phyloP scores from a whole-genome alignment of 2,329 filamentous ascomycete genomes.

The Apiospora kogelbergensis region DNA sequence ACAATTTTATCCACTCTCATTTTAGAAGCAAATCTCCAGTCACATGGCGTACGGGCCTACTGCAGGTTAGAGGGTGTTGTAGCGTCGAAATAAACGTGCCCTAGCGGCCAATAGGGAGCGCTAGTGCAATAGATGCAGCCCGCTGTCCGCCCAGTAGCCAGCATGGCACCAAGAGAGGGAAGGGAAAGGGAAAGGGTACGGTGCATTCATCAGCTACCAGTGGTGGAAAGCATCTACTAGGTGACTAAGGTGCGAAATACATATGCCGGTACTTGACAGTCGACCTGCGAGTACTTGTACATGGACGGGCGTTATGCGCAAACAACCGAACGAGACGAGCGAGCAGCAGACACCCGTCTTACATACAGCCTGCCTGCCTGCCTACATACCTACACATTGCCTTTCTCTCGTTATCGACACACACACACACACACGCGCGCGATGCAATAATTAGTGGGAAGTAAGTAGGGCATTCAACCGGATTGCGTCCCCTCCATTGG shows the following conservation, averaged over 20 bases:
- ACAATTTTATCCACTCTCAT: constrained; percentile 20
- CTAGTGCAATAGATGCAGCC: constrained; percentile 9
- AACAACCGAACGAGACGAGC: not conserved
- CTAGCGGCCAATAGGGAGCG: constrained; percentile 22
- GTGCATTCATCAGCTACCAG: not conserved
- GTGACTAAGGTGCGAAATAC: not conserved
- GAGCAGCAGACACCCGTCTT: not conserved
- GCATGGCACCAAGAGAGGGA: not conserved
- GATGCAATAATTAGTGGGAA: not conserved
- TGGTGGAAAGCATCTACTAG: not conserved
- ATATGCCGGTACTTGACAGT: constrained; percentile 9
- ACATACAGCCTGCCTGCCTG: not conserved
- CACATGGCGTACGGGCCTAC: constrained; percentile 22
- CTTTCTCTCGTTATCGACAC: not conserved
- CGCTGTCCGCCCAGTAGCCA: not conserved
- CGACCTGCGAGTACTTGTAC: not conserved
- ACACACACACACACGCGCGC: not conserved
- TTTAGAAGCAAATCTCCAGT: constrained; percentile 22
- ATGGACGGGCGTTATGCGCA: not conserved
- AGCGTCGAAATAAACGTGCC: constrained; percentile 29
- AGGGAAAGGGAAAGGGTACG: not conserved
- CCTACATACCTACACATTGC: not conserved
- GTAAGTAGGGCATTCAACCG: constrained; percentile 1
- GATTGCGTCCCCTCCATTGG: not conserved
- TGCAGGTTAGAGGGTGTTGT: constrained; percentile 19